These are phyloP conservation scores for Xylariales sp. DNA, from an alignment of 2,329 filamentous ascomycete species.

Conservation along the genomic window DNA sequence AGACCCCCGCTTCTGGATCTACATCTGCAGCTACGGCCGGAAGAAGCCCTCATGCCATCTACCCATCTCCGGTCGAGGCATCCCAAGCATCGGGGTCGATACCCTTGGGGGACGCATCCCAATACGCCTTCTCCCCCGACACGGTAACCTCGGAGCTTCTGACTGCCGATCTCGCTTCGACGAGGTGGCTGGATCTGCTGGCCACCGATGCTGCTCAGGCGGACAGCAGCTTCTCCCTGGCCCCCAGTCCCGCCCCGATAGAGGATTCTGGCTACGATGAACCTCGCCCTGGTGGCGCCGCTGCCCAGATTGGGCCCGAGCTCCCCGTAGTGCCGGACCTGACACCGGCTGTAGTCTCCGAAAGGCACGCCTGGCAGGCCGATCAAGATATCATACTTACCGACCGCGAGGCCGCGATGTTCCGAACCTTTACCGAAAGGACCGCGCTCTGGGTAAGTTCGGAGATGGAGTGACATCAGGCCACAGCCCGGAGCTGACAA, in stretches of 20 bases:
- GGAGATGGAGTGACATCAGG: neutral
- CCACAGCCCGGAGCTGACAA: too few relatives aligned
- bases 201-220: conserved; percentile 26
- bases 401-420: conserved; percentile 20
- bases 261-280: conserved; percentile 2
- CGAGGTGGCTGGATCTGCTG: conserved; percentile 24
- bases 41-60: conserved; percentile 8
- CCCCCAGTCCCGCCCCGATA: conserved; percentile 13
- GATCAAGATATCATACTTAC: neutral
- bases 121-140: conserved; percentile 18
- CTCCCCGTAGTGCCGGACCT: conserved; percentile 2
- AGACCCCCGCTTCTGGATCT: neutral
- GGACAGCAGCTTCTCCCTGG: conserved; percentile 23
- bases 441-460: conserved; percentile 15
- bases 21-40: neutral
- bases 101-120: conserved; percentile 8
- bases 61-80: conserved; percentile 7
- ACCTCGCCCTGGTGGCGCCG: conserved; percentile 4
- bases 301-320: conserved; percentile 9
- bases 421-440: conserved; percentile 22
- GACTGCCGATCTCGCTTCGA: conserved; percentile 24
- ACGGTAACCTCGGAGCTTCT: conserved; percentile 21
- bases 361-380: conserved; percentile 11
- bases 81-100: neutral
- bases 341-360: conserved; percentile 9